Base-by-base conservation (phyloP, 2,329 filamentous ascomycete species). In the Biscogniauxia mediterranea region DNA sequence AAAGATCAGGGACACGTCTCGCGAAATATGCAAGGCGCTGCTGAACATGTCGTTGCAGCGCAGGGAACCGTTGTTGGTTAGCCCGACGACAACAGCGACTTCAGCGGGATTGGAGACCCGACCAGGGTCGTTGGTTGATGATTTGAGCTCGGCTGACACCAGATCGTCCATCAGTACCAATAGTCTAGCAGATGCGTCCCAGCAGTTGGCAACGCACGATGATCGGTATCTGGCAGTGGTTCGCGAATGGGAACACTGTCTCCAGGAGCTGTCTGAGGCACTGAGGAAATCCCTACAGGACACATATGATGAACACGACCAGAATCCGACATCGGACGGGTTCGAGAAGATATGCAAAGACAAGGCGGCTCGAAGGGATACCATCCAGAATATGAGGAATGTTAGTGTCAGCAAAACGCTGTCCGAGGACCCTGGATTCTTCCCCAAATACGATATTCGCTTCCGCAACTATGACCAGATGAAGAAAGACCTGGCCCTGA, bases 391-490 rank as follows among this genome's bases (percentile, higher is more conserved):
- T 53, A 82, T 82, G 80, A 76, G 80, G 61, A 80, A 79, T 59
- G 74, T 76, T 2, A 80, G 78, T 61, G 73, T 81, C 15, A 77
- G 75, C 32, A 73, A 75, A 56, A 75, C 79, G 52, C 73, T 77
- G 66, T 80, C 78, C 3, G 77, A 79, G 7, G 77, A 80, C 55
- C 75, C 76, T 4, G 75, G 79, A 60, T 81, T 80, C 64, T 81
- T 68, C 75, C 76, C 52, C 61, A 76, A 68, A 28, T 83, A 81
- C 60, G 79, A 80, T 61, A 77, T 81, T 51, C 77, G 80, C 1
- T 82, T 82, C 54, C 73, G 77, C 25, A 79, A 81, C 58, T 82
- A 79, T 59, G 80, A 83, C 53, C 75, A 70, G 52, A 69, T 81
- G 7, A 78, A 76, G 60, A 72, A 75, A 51, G 80, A 83, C 38